Evolutionary conservation across 306 rosid species (phyloP), one percentile per base, ranked within the genome.

Genomic region (Cucurbita ficifolia): DNA sequence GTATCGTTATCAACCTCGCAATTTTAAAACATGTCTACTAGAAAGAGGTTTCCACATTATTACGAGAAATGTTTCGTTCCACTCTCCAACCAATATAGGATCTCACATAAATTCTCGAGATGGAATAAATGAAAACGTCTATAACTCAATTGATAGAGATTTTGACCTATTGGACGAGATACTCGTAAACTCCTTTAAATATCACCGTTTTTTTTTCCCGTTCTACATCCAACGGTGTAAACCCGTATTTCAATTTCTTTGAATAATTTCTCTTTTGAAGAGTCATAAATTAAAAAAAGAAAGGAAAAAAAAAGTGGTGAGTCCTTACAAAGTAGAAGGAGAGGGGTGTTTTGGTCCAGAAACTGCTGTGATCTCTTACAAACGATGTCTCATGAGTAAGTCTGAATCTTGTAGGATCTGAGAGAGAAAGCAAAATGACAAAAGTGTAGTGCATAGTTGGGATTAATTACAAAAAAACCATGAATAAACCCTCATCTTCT

Each of bases 301-400:
- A n/a, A n/a, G n/a, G n/a, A n/a, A n/a, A n/a, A n/a, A 61, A 62
- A 35, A 35, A 39, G 35, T 42, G 33, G 56, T 17, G 52, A 74
- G n/a, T 74, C 75, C 94, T 86, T 88, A 92, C 97, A 75, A 87
- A n/a, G 75, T 92, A 89, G 78, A 89, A 89, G 76, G 96, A 65
- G 81, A 89, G 33, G 5, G 88, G 84, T 1, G 88, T 87, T 84
- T 92, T 87, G 21, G 92, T 89, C 97, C 96, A 89, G 74, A 73
- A 70, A 79, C 90, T 86, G 59, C 72, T 85, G 76, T 89, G 97
- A 50, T 86, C 96, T 74, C 84, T 86, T 40, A 92, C 96, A 81
- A 92, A 92, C 3, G 97, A 92, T 72, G 92, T 89, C 84, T 92
- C 96, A 4, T 92, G 97, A 76, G 97, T 88, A 61, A 92, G 97